Evolutionary conservation across 2,329 filamentous ascomycete genomes (phyloP).

Genomic region (Verticillium nonalfalfae): DNA sequence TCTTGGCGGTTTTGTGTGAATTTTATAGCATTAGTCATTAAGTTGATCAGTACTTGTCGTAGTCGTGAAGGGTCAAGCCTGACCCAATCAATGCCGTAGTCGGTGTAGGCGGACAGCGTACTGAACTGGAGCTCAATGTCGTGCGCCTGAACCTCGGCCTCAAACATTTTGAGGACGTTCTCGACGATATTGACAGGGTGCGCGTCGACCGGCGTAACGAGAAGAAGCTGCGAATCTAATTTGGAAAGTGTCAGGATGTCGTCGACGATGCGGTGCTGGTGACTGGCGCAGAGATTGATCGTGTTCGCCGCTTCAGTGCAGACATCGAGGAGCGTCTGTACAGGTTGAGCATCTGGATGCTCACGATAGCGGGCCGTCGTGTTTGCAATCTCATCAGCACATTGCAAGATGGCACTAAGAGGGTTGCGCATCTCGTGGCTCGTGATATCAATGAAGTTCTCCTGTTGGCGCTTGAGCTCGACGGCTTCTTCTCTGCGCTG

Average conservation of each 20-base stretch:
- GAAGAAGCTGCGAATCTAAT: conserved; percentile 62
- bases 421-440: conserved; percentile 75
- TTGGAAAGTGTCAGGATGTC: conserved; percentile 63
- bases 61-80: conserved; percentile 70
- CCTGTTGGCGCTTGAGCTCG: conserved; percentile 67
- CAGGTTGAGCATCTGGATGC: conserved; percentile 20
- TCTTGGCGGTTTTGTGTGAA: conserved; percentile 56
- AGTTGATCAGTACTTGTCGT: conserved; percentile 69
- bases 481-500: conserved; percentile 74
- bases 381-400: conserved; percentile 64
- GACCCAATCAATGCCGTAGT: conserved; percentile 63
- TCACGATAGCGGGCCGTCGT: conserved; percentile 37
- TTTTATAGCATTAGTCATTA: conserved; percentile 63
- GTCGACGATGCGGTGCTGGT: conserved; percentile 68
- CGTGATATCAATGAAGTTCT: conserved; percentile 70
- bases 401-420: conserved; percentile 67
- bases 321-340: conserved; percentile 43
- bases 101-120: conserved; percentile 61
- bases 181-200: conserved; percentile 64
- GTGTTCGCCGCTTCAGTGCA: conserved; percentile 74
- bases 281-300: conserved; percentile 72
- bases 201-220: conserved; percentile 64
- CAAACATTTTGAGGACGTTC: conserved; percentile 71
- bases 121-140: conserved; percentile 65
- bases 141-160: conserved; percentile 65